These are phyloP conservation scores for Graphilbum fragrans DNA, from an alignment of 2,329 filamentous ascomycete species.

Conservation along the genomic window DNA sequence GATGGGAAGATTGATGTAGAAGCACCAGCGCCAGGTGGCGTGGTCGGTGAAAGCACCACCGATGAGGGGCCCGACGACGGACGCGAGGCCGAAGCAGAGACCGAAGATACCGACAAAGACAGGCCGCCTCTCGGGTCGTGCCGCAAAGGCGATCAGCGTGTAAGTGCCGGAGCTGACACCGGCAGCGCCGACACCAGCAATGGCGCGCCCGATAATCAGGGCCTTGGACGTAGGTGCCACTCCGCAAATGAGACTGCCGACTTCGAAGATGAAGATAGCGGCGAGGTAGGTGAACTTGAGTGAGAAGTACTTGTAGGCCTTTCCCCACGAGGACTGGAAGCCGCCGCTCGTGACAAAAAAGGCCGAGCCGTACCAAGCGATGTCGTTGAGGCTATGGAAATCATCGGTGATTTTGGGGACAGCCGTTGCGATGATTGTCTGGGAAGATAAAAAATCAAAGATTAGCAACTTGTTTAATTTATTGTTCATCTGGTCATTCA, in stretches of 20 bases:
- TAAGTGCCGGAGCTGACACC: conserved; percentile 25
- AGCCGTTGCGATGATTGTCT: conserved; percentile 42
- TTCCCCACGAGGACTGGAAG: conserved; percentile 33
- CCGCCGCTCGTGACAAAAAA: conserved; percentile 36
- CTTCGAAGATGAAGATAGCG: conserved; percentile 38
- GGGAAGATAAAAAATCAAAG: too few species aligned
- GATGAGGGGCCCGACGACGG: conserved; percentile 15
- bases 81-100: conserved; percentile 15
- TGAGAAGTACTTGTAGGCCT: conserved; percentile 38
- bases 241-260: conserved; percentile 40
- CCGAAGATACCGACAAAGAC: conserved; percentile 17
- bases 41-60: conserved; percentile 15
- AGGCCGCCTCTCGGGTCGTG: conserved; percentile 11
- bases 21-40: conserved; percentile 17
- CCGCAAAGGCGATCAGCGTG: conserved; percentile 24
- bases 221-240: conserved; percentile 31
- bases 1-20: conserved; percentile 20
- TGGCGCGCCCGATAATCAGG: conserved; percentile 39
- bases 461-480: too few species aligned
- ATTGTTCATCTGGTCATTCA: too few species aligned
- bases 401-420: conserved; percentile 44
- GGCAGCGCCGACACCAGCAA: conserved; percentile 32
- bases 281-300: conserved; percentile 36
- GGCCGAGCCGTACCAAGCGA: conserved; percentile 47
- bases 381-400: conserved; percentile 36